Evolutionary conservation across 768 basidiomycete genomes (phyloP).

Genomic region (Rubroboletus pulcherrimus): DNA sequence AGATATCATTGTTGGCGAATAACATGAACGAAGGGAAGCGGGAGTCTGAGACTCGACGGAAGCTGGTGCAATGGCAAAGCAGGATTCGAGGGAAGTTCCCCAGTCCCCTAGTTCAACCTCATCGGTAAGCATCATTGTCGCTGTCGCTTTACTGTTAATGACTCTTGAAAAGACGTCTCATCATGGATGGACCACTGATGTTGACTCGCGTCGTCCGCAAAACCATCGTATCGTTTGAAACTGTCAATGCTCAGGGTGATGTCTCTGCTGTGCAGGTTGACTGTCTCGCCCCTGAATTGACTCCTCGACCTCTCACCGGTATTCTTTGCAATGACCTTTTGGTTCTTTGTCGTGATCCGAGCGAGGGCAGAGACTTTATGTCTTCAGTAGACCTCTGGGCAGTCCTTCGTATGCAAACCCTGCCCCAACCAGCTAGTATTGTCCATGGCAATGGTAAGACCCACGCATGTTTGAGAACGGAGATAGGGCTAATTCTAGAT

Average conservation of each 20-base stretch:
- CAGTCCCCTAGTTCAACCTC: conserved; percentile 97
- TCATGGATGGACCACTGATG: conserved; percentile 86
- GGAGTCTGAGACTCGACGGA: conserved; percentile 86
- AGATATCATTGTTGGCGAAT: conserved; percentile 85
- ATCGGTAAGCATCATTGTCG: conserved; percentile 54
- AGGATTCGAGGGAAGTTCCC: conserved; percentile 91
- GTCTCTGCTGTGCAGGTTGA: conserved; percentile 84
- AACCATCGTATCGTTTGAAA: conserved; percentile 75
- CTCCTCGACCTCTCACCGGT: conserved; percentile 72
- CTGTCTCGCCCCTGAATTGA: conserved; percentile 82
- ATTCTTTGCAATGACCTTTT: conserved; percentile 92
- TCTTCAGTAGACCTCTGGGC: conserved; percentile 91
- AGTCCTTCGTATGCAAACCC: conserved; percentile 91
- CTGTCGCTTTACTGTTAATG: conserved; percentile 2
- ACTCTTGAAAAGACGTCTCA: conserved; percentile 59
- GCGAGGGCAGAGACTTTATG: conserved; percentile 70
- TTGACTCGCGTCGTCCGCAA: conserved; percentile 91
- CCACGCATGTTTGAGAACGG: neutral
- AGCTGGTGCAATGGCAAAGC: conserved; percentile 87
- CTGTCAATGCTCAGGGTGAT: conserved; percentile 72
- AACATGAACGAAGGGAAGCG: conserved; percentile 99
- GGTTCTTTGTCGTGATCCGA: conserved; percentile 85
- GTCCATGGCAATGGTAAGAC: conserved; percentile 77
- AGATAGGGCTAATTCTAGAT: conserved; percentile 5
- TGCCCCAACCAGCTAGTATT: conserved; percentile 86